Evolutionary conservation across 1,284 basidiomycete species (phyloP).

Genomic region (Earliella scabrosa): DNA sequence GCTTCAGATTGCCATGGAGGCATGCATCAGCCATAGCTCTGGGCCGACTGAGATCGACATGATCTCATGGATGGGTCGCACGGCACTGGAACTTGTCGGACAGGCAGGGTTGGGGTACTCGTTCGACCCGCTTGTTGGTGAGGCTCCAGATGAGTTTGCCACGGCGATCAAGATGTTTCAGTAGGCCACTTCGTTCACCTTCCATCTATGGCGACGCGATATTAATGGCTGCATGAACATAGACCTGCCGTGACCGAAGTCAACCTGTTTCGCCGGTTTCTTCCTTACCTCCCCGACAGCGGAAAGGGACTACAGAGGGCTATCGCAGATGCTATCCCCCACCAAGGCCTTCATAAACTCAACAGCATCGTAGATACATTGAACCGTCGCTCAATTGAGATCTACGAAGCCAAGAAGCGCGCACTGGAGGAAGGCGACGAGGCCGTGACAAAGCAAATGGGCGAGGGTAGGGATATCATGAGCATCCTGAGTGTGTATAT

Average conservation of each 20-base stretch:
- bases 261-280: too few species aligned
- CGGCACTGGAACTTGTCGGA: slow-evolving; percentile 42
- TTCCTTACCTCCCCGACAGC: too few species aligned
- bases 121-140: slow-evolving; percentile 35
- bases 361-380: slow-evolving; percentile 25
- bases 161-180: not conserved
- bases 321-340: slow-evolving; percentile 28
- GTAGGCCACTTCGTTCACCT: too few species aligned
- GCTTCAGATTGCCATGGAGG: slow-evolving; percentile 26
- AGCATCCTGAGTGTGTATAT: slow-evolving; percentile 33
- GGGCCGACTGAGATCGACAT: slow-evolving; percentile 35
- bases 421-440: slow-evolving; percentile 33
- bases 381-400: slow-evolving; percentile 15
- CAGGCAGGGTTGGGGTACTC: slow-evolving; percentile 42
- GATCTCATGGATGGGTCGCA: slow-evolving; percentile 38
- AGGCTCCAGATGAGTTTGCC: slow-evolving; percentile 27
- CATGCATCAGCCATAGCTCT: slow-evolving; percentile 1
- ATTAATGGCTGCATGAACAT: too few species aligned
- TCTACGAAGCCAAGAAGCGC: slow-evolving; percentile 28
- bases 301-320: too few species aligned
- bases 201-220: too few species aligned
- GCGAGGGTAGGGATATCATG: slow-evolving; percentile 36
- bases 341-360: slow-evolving; percentile 15
- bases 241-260: too few species aligned
- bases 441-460: slow-evolving; percentile 29